These are phyloP conservation scores for Blyttiomyces sp. DNA, from an alignment of 371 early-diverging fungal genomes.

Conservation along the genomic window DNA sequence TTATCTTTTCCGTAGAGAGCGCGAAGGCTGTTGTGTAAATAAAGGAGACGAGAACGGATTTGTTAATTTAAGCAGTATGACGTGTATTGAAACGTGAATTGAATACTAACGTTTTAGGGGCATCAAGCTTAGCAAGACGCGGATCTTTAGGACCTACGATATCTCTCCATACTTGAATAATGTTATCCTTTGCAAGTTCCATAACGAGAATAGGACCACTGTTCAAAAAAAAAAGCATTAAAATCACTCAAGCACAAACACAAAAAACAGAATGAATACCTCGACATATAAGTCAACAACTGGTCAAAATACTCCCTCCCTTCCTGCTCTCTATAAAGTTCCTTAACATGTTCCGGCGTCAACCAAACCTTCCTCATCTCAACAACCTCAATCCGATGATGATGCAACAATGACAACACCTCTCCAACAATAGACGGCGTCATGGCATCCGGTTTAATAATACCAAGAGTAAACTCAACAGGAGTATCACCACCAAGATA, in stretches of 20 bases:
- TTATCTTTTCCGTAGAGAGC: constrained; percentile 65
- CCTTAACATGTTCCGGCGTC: constrained; percentile 49
- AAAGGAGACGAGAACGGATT: neutral
- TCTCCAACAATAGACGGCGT: constrained; percentile 37
- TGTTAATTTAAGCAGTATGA: neutral
- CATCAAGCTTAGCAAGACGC: constrained; percentile 32
- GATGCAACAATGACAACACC: constrained; percentile 35
- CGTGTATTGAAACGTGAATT: neutral
- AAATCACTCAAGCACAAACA: neutral
- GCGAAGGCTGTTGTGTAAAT: constrained; percentile 33
- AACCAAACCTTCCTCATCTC: constrained; percentile 43
- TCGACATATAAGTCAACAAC: constrained; percentile 37
- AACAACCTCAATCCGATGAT: constrained; percentile 42
- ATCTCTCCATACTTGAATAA: constrained; percentile 52
- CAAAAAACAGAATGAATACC: too few species aligned
- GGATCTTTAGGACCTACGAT: constrained; percentile 48
- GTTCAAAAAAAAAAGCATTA: constrained; percentile 11
- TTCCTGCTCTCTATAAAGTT: constrained; percentile 49
- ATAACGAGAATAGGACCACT: constrained; percentile 69
- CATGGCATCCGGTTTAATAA: constrained; percentile 61
- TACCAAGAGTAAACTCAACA: constrained; percentile 44
- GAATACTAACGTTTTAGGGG: constrained; percentile 33
- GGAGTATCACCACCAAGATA: constrained; percentile 1
- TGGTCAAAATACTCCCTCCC: constrained; percentile 38
- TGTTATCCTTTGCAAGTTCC: constrained; percentile 64